Conservation (phyloP, 352 stramenopile species). For the Globisporangium acanthophoron region DNA sequence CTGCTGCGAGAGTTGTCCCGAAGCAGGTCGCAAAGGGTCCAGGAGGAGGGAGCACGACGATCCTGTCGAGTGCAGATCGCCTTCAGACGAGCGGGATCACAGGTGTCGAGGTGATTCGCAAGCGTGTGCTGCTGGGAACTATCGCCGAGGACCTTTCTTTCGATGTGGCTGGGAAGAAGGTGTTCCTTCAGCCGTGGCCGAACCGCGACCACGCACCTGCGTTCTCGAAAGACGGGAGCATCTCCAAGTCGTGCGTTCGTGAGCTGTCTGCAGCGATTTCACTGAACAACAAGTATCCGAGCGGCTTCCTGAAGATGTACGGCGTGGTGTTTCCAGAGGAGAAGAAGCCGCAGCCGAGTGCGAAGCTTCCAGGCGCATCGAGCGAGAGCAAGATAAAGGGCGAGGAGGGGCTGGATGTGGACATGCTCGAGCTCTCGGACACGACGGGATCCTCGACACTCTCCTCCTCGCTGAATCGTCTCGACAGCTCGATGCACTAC, state of each 20-base stretch:
- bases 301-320: constrained; percentile 50
- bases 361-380: neutral
- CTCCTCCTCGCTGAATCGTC: constrained; percentile 10
- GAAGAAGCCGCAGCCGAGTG: constrained; percentile 14
- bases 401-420: constrained; percentile 12
- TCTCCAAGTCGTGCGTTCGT: constrained; percentile 48
- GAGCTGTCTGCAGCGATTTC: constrained; percentile 44
- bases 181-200: constrained; percentile 79
- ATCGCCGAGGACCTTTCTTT: constrained; percentile 30
- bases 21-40: constrained; percentile 18
- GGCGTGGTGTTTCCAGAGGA: constrained; percentile 72
- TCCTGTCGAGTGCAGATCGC: constrained; percentile 20
- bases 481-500: constrained; percentile 55
- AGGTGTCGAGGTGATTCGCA: constrained; percentile 60
- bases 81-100: constrained; percentile 36
- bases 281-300: constrained; percentile 33
- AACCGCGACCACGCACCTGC: constrained; percentile 58
- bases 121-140: constrained; percentile 48
- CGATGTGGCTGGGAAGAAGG: constrained; percentile 39
- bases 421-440: constrained; percentile 27
- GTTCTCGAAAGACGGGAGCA: constrained; percentile 38
- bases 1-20: constrained; percentile 26
- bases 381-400: neutral
- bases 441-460: neutral
- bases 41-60: constrained; percentile 13